Evolutionary conservation across 352 stramenopile genomes (phyloP), one percentile per base, ranked within the genome.

Genomic region (Chrysophaeum taylorii): DNA sequence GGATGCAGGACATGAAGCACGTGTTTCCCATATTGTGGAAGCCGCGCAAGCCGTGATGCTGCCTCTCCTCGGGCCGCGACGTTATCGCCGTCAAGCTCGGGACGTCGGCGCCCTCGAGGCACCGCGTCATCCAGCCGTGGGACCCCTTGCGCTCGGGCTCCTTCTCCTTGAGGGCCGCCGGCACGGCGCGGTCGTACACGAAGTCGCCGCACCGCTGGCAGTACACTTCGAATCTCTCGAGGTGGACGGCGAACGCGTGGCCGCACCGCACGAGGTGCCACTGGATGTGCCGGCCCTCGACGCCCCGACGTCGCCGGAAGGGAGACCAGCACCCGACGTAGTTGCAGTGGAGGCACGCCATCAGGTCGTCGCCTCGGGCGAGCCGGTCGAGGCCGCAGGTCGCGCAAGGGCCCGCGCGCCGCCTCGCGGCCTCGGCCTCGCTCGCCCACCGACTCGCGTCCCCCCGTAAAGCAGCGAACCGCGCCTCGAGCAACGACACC

Each of bases 1-100:
- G 64, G 29, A 79, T 68, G 53, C 71, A 79, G 71, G 60, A 75
- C 74, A 79, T 79, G 63, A 79, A 79, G 38, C 74, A 79, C 16
- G 74, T 79, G 39, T 74, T 77, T 2, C 74, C 74, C 54, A 79
- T 70, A 48, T 79, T 79, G 29, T 69, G 72, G 43, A 79, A 69
- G 15, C 74, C 74, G 15, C 72, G 31, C 16, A 81, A 64, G 37
- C 76, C 76, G 41, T 64, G 68, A 23, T 36, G 39, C 27, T 60
- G 2, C 64, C 69, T 62, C 43, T 68, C 21, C 50, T 45, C 37
- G 37, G 36, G 64, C 27, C 27, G 60, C 5, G 33, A 37, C n/a
- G 41, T 71, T 68, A 25, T 52, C 33, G 27, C 63, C 61, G n/a
- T 64, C 64, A 53, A 36, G 31, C 0, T 66, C 16, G 54, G 71